phyloP scores from a whole-genome alignment of 345 rosid species.

The Linum lewisii region DNA sequence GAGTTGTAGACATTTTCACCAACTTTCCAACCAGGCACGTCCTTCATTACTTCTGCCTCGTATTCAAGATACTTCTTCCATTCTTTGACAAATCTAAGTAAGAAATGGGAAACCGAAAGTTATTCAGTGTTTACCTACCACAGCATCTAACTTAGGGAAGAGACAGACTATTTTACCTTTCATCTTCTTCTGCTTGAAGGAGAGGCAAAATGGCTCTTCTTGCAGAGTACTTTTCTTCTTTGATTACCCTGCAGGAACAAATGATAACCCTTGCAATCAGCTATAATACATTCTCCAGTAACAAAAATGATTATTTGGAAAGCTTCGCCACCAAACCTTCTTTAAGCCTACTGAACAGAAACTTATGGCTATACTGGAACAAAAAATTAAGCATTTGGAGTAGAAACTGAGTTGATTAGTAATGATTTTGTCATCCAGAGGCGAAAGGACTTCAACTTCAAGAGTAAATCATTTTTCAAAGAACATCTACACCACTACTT shows the following conservation, averaged over 20 bases:
- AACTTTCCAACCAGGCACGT: slow-evolving; percentile 98
- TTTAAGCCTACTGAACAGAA: background rate
- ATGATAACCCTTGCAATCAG: background rate
- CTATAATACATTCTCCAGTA: background rate
- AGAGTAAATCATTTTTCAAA: background rate
- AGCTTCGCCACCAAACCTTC: background rate
- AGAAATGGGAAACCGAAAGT: background rate
- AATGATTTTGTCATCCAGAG: background rate
- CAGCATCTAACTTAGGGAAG: background rate
- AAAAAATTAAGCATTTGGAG: background rate
- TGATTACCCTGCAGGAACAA: slow-evolving; percentile 57
- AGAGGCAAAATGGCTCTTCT: slow-evolving; percentile 78
- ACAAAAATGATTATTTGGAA: background rate
- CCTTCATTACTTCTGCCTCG: slow-evolving; percentile 99
- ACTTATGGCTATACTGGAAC: background rate
- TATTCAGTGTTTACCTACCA: background rate
- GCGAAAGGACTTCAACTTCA: background rate
- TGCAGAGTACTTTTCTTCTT: slow-evolving; percentile 92
- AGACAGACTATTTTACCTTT: slow-evolving; percentile 39
- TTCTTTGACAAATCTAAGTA: slow-evolving; percentile 74
- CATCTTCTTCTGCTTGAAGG: slow-evolving; percentile 99
- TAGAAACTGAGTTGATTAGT: background rate
- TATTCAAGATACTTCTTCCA: slow-evolving; percentile 96
- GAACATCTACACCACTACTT: background rate
- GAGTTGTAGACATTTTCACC: slow-evolving; percentile 93